Conservation (phyloP, 2,329 filamentous ascomycete species). For the Colletotrichum viniferum region DNA sequence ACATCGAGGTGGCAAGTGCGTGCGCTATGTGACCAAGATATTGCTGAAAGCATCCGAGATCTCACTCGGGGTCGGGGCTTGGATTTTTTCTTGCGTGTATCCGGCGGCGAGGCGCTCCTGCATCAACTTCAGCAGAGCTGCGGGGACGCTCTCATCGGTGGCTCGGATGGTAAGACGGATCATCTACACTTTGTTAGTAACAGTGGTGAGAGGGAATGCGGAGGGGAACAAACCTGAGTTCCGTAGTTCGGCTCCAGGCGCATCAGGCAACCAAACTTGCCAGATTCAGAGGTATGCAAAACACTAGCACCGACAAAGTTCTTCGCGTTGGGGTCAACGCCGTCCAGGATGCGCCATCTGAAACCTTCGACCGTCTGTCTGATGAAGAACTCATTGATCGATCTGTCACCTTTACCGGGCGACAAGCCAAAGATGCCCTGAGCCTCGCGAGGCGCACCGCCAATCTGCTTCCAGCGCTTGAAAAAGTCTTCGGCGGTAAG, state of each 20-base stretch:
- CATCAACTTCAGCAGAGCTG: slow-evolving; percentile 83
- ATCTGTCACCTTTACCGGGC: slow-evolving; percentile 57
- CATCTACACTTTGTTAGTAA: slow-evolving; percentile 68
- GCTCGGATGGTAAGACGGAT: slow-evolving; percentile 92
- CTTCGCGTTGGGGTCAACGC: slow-evolving; percentile 89
- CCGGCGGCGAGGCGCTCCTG: slow-evolving; percentile 75
- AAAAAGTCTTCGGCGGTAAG: slow-evolving; percentile 93
- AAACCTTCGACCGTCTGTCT: slow-evolving; percentile 80
- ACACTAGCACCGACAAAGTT: slow-evolving; percentile 94
- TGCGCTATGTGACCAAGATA: slow-evolving; percentile 50
- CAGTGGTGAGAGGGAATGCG: not conserved
- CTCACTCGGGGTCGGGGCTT: slow-evolving; percentile 49
- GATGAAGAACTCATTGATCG: slow-evolving; percentile 75
- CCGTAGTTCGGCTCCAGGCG: slow-evolving; percentile 93
- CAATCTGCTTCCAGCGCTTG: slow-evolving; percentile 99
- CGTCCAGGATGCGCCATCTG: slow-evolving; percentile 83
- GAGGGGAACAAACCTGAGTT: slow-evolving; percentile 69
- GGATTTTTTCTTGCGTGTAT: slow-evolving; percentile 44
- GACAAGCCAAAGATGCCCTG: slow-evolving; percentile 82
- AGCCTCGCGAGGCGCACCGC: slow-evolving; percentile 82
- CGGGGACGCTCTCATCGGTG: slow-evolving; percentile 88
- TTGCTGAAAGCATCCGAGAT: slow-evolving; percentile 62
- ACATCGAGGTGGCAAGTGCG: not conserved
- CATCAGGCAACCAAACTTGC: slow-evolving; percentile 94
- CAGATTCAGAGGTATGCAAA: slow-evolving; percentile 78